Conservation (phyloP, 257 asterid species). For the Forsythia suspensa region DNA sequence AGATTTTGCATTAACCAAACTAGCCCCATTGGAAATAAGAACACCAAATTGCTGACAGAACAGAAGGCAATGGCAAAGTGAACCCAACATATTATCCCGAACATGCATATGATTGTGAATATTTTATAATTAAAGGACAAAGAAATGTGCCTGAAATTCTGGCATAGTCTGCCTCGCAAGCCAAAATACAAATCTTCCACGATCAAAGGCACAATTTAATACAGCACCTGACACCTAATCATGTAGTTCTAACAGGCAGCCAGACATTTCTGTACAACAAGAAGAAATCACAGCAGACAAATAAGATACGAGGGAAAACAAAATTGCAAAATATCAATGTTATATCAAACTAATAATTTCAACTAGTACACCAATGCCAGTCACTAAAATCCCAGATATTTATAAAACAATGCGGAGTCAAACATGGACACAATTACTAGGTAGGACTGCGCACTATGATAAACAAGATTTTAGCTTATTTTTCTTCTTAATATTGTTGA, state of each 20-base stretch:
- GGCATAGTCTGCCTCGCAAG: background rate
- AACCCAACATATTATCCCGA: background rate
- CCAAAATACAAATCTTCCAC: background rate
- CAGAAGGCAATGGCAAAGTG: background rate
- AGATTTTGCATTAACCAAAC: background rate
- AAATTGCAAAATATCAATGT: background rate
- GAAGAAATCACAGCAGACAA: background rate
- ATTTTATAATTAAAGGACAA: background rate
- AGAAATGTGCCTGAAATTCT: background rate
- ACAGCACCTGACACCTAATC: background rate
- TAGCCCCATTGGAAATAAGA: background rate
- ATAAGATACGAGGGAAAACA: background rate
- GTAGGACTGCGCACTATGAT: background rate
- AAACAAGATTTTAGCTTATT: background rate
- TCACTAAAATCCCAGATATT: too few relatives aligned
- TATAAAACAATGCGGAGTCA: background rate
- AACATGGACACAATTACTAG: background rate
- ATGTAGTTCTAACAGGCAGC: background rate
- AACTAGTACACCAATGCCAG: background rate
- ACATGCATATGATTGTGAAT: background rate
- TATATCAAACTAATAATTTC: background rate
- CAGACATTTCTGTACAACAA: background rate
- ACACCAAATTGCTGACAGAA: background rate
- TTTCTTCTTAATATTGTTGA: background rate
- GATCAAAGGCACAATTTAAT: background rate